Conservation (phyloP, 164 flowering plant genomes). For the Euptelea pleiosperma region DNA sequence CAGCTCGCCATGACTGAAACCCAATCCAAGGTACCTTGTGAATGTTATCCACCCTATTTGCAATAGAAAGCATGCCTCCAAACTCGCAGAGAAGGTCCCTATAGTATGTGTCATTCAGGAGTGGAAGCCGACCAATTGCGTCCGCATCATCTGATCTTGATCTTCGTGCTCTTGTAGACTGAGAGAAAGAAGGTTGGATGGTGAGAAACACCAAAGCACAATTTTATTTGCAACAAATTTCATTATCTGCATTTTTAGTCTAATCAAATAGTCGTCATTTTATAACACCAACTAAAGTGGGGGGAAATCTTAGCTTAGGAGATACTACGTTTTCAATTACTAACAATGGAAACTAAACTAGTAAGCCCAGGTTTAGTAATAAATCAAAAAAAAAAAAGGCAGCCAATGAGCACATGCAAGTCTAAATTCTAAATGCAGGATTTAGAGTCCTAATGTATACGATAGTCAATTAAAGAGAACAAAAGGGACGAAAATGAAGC, state of each 20-base stretch:
- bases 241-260: background rate
- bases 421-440: background rate
- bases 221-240: background rate
- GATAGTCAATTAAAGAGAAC: too few species aligned
- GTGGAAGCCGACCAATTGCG: conserved; percentile 74
- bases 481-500: background rate
- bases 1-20: conserved; percentile 94
- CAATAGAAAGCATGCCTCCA: conserved; percentile 94
- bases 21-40: conserved; percentile 98
- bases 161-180: conserved; percentile 65
- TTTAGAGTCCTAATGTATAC: background rate
- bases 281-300: background rate
- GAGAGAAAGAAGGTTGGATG: conserved; percentile 20
- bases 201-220: conserved; percentile 10
- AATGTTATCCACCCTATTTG: conserved; percentile 71
- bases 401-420: background rate
- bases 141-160: conserved; percentile 90
- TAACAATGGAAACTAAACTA: background rate
- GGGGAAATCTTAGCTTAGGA: background rate
- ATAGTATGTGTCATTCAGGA: conserved; percentile 67
- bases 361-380: background rate
- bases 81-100: conserved; percentile 78
- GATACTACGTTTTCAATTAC: background rate
- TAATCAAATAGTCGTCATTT: background rate
- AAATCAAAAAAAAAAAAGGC: background rate